A percentile compares a stretch with the other conserved stretches of the same genome.
Evolutionary conservation across 768 basidiomycete species (phyloP).

Genomic region (Phlebiopsis gigantea): DNA sequence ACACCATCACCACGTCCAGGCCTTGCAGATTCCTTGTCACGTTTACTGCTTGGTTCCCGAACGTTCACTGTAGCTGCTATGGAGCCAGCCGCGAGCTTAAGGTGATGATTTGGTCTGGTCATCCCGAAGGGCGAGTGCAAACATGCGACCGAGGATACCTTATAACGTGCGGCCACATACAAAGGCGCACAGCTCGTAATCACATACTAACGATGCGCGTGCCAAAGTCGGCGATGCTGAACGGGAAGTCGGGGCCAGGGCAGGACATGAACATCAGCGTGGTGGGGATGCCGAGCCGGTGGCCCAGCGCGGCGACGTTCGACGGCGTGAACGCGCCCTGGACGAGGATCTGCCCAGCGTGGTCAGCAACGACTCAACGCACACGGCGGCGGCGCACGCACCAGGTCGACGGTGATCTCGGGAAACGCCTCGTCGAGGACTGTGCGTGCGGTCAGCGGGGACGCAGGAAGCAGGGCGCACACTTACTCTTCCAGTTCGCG

Average conservation of each 20-base stretch:
- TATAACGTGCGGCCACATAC: too few species aligned
- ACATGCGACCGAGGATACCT: too few species aligned
- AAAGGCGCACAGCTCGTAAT: too few species aligned
- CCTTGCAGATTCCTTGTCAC: too few species aligned
- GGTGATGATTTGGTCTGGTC: too few species aligned
- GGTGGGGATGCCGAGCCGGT: slow-evolving; percentile 42
- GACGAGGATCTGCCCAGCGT: slow-evolving; percentile 37
- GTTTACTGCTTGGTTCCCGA: too few species aligned
- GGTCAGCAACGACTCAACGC: background rate
- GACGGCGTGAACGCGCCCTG: slow-evolving; percentile 38
- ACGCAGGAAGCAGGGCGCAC: background rate
- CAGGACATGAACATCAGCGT: slow-evolving; percentile 62
- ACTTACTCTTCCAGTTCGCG: slow-evolving; percentile 58
- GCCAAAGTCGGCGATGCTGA: slow-evolving; percentile 44
- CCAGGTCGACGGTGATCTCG: slow-evolving; percentile 57
- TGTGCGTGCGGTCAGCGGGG: slow-evolving; percentile 14
- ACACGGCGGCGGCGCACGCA: slow-evolving; percentile 22
- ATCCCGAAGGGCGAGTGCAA: too few species aligned
- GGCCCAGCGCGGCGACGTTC: slow-evolving; percentile 44
- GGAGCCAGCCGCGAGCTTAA: too few species aligned
- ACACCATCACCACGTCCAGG: too few species aligned
- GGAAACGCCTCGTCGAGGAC: slow-evolving; percentile 63
- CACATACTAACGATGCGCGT: slow-evolving; percentile 45
- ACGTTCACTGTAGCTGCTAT: too few species aligned
- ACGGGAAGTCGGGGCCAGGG: slow-evolving; percentile 40